Percentiles rank a stretch among this genome's conserved stretches.
These are phyloP conservation scores for Artemisia argyi DNA, from an alignment of 129 eudicot species.

Conservation along the genomic window DNA sequence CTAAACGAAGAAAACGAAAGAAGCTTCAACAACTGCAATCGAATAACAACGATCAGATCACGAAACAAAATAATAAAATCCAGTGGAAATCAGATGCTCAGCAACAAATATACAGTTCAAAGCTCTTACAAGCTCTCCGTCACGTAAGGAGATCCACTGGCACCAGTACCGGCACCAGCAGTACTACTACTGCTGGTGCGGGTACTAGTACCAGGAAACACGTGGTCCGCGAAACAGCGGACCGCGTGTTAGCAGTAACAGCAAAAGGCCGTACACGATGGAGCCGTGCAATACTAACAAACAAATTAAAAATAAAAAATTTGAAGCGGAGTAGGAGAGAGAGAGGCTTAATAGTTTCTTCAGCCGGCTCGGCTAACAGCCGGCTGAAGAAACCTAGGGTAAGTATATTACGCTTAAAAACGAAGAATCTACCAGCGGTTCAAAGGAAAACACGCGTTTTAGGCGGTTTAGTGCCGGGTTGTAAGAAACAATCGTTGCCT, in stretches of 20 bases:
- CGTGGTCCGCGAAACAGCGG: conserved; percentile 79
- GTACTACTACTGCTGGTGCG: no score
- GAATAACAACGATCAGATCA: conserved; percentile 22
- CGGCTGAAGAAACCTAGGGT: conserved; percentile 64
- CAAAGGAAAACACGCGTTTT: conserved; percentile 73
- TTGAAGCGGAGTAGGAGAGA: conserved; percentile 52
- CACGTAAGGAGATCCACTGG: conserved; percentile 31
- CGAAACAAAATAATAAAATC: neutral
- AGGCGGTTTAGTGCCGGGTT: conserved; percentile 83
- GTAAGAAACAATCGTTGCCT: conserved; percentile 83
- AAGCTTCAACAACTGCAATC: conserved; percentile 28
- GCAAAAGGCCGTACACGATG: conserved; percentile 82
- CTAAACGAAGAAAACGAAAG: conserved; percentile 56
- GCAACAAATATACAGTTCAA: conserved; percentile 72
- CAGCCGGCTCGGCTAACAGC: conserved; percentile 30
- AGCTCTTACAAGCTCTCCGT: conserved; percentile 74
- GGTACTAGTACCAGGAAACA: conserved; percentile 27
- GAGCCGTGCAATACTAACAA: conserved; percentile 88
- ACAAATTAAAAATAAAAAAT: conserved; percentile 69
- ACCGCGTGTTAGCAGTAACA: conserved; percentile 66
- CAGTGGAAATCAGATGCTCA: conserved; percentile 79
- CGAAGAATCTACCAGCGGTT: conserved; percentile 61
- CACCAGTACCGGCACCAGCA: conserved; percentile 14
- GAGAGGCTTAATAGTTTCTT: conserved; percentile 40
- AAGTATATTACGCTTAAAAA: conserved; percentile 51